A percentile compares a stretch with the other conserved stretches of the same genome.
Conservation (phyloP, 768 basidiomycete genomes). For the Rhodosporidiobolus odoratus region DNA sequence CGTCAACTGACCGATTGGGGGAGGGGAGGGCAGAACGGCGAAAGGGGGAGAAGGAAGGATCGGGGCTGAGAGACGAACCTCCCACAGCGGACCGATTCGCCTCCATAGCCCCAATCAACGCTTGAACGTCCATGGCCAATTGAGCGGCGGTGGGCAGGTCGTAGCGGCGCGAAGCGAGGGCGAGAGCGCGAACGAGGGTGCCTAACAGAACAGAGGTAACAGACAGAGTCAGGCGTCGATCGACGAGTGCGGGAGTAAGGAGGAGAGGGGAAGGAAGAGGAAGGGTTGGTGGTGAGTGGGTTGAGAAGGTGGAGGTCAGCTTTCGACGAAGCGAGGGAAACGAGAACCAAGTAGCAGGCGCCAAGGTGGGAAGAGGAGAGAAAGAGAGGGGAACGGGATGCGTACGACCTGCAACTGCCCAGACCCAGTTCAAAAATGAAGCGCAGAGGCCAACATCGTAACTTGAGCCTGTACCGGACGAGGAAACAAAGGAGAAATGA, state of each 20-base stretch:
- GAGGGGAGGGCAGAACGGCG: too few relatives aligned
- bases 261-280: neutral
- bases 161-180: neutral
- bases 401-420: constrained; percentile 21
- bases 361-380: too few relatives aligned
- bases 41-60: too few relatives aligned
- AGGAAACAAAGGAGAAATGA: too few relatives aligned
- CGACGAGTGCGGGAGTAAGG: too few relatives aligned
- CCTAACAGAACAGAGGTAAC: neutral
- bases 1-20: too few relatives aligned
- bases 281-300: neutral
- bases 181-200: constrained; percentile 21
- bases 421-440: constrained; percentile 18
- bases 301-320: too few relatives aligned
- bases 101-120: constrained; percentile 7
- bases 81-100: constrained; percentile 9
- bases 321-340: too few relatives aligned
- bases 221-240: too few relatives aligned
- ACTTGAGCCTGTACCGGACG: constrained; percentile 15
- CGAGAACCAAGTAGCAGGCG: too few relatives aligned
- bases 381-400: neutral
- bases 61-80: neutral
- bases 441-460: constrained; percentile 32
- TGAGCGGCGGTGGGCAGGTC: neutral
- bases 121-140: constrained; percentile 10